A percentile compares a stretch with the other conserved stretches of the same genome.
Evolutionary conservation across 768 basidiomycete species (phyloP).

Genomic region (Mycena chlorophos): DNA sequence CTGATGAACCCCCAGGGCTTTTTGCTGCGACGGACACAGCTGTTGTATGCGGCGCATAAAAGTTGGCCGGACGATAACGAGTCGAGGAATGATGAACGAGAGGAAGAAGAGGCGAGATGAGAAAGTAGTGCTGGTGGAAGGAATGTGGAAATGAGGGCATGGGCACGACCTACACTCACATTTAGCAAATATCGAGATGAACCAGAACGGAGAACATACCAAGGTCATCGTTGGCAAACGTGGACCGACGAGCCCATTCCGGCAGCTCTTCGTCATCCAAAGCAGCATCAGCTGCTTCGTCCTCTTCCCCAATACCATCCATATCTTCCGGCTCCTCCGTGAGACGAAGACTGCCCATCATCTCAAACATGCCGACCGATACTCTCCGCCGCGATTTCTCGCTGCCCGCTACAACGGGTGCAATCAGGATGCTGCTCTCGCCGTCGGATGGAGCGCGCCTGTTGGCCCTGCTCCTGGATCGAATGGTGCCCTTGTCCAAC

Average conservation of each 20-base stretch:
- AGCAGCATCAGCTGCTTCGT: constrained; percentile 40
- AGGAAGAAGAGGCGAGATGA: constrained; percentile 31
- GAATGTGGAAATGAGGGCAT: constrained; percentile 58
- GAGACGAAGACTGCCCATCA: constrained; percentile 49
- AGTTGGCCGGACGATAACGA: constrained; percentile 75
- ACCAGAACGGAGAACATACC: constrained; percentile 43
- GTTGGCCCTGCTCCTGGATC: constrained; percentile 42
- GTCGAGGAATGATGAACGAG: constrained; percentile 47
- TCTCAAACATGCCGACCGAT: constrained; percentile 59
- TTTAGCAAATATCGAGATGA: constrained; percentile 3
- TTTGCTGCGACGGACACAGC: constrained; percentile 73
- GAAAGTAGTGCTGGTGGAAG: constrained; percentile 58
- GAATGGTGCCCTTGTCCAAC: constrained; percentile 42
- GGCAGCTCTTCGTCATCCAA: constrained; percentile 75
- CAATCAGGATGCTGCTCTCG: constrained; percentile 19
- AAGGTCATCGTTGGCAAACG: constrained; percentile 56
- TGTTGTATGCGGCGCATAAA: constrained; percentile 80
- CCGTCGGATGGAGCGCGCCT: constrained; percentile 48
- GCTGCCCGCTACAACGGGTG: constrained; percentile 10
- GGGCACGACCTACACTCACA: constrained; percentile 55
- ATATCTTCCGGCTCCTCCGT: constrained; percentile 60
- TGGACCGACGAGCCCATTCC: constrained; percentile 67
- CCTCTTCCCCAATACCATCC: constrained; percentile 48
- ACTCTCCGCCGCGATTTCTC: constrained; percentile 36
- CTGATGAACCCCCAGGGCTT: constrained; percentile 90